phyloP scores from a whole-genome alignment of 345 rosid species.

The Populus deltoides region DNA sequence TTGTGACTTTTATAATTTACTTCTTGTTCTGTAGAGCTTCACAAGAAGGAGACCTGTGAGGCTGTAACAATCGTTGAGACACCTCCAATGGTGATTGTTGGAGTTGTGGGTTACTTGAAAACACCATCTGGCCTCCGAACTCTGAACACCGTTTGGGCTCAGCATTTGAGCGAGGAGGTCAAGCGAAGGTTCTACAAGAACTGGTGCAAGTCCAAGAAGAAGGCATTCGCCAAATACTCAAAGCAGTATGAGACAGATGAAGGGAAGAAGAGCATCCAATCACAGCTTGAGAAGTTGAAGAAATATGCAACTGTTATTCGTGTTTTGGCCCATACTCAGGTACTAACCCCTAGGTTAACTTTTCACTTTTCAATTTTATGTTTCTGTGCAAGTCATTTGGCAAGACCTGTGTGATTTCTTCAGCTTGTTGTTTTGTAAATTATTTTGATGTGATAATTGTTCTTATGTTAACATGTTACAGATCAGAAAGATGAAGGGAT shows the following conservation, averaged over 20 bases:
- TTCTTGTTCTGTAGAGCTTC: conserved; percentile 51
- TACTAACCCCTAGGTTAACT: conserved; percentile 1
- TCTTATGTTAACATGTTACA: conserved; percentile 12
- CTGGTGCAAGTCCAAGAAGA: conserved; percentile 88
- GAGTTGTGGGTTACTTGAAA: conserved; percentile 76
- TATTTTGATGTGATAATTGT: neutral
- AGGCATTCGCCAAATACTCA: conserved; percentile 69
- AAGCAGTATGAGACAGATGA: conserved; percentile 57
- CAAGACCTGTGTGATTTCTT: no score
- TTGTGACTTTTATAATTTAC: neutral
- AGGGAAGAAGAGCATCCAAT: conserved; percentile 58
- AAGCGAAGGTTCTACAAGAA: conserved; percentile 81
- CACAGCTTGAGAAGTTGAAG: conserved; percentile 84
- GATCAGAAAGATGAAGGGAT: conserved; percentile 86
- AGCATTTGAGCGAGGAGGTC: conserved; percentile 80
- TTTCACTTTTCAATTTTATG: neutral
- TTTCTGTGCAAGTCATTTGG: neutral
- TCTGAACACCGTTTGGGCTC: conserved; percentile 83
- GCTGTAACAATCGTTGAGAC: conserved; percentile 82
- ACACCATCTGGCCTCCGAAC: conserved; percentile 74
- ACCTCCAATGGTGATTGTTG: conserved; percentile 81
- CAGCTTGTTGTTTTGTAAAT: neutral
- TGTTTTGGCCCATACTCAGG: conserved; percentile 88
- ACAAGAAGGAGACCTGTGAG: conserved; percentile 91
- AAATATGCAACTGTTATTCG: conserved; percentile 67